Base-by-base conservation (phyloP, 441 rosid species). In the Manihot esculenta region DNA sequence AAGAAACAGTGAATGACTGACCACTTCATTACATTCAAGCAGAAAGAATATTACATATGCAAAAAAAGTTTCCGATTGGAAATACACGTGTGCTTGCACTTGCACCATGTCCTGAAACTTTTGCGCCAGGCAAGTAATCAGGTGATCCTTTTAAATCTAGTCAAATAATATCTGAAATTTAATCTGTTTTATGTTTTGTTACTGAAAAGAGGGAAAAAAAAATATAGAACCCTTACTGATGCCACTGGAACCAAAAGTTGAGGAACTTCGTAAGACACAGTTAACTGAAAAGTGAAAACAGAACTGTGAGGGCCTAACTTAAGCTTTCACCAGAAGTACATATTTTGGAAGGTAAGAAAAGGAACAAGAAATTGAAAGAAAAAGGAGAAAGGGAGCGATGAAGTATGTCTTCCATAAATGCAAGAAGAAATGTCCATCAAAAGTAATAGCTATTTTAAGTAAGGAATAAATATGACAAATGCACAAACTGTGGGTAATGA, bases 201-300 rank as follows among this genome's bases (percentile, higher is more conserved):
- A 35, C 41, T 38, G 7, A 38, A 38, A 38, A 38, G n/a, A n/a
- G n/a, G n/a, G n/a, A n/a, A n/a, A n/a, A n/a, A n/a, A n/a, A n/a
- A n/a, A n/a, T n/a, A n/a, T n/a, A n/a, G n/a, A n/a, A n/a, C n/a
- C n/a, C 88, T 88, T 84, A 92, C 97, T 10, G 97, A 57, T 80
- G 97, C 94, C 49, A 94, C 87, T 10, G 97, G 97, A 57, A 30
- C 54, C 79, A 94, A 80, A 66, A 94, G 84, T 71, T 78, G 83
- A 18, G 99, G 99, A 77, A 92, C 96, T 77, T 94, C 97, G 41
- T 92, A 94, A 21, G 99, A 90, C 77, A 92, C 87, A 12, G 94
- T 92, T 66, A 94, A 86, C 99, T 94, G 94, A 74, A 72, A 84
- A 54, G 63, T 30, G 62, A 75, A 64, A 30, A 60, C 26, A 60